Evolutionary conservation across 2,329 filamentous ascomycete genomes (phyloP), one percentile per base, ranked within the genome.

Genomic region (Helotiales sp.): DNA sequence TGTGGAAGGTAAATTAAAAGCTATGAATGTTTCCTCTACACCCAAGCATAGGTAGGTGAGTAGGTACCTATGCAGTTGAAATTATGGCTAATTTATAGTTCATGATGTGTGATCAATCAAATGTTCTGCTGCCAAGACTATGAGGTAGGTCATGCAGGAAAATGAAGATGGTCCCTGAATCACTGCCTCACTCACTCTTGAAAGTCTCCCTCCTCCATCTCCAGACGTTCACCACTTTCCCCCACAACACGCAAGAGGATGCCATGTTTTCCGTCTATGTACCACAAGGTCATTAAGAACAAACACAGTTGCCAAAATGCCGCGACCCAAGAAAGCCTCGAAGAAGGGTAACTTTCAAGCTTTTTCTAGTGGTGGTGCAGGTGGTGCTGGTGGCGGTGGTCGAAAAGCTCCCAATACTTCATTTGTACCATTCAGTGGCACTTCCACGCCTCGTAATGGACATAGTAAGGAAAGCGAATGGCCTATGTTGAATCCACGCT

Each of bases 371-470:
- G n/a, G n/a, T n/a, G n/a, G n/a, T n/a, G n/a, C n/a, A n/a, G n/a
- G n/a, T n/a, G n/a, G n/a, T n/a, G n/a, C 64, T 30, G 43, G 40
- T 24, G 60, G 52, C 11, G 67, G 66, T 52, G 68, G 65, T 60
- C 62, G 66, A 45, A 49, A 63, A 32, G 11, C 30, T 26, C 10
- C 50, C 6, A 68, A 71, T 20, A 60, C 68, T 10, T 68, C 66
- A 6, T 75, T 71, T 54, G 52, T 69, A 34, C 73, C 70, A 11
- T 75, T 73, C 34, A 49, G 55, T 60, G 71, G 71, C 45, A 63
- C 71, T 26, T 67, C 64, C 49, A 40, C 66, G 22, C 63, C 69
- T 15, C 66, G 64, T 22, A 63, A 64, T 24, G 43, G 54, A 40
- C 65, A 68, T 45, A 58, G 67, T 69, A 69, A 73, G 75, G n/a